Evolutionary conservation across 495 filamentous ascomycete genomes (phyloP), one percentile per base, ranked within the genome.

Genomic region (Xanthoparmelia taractica): DNA sequence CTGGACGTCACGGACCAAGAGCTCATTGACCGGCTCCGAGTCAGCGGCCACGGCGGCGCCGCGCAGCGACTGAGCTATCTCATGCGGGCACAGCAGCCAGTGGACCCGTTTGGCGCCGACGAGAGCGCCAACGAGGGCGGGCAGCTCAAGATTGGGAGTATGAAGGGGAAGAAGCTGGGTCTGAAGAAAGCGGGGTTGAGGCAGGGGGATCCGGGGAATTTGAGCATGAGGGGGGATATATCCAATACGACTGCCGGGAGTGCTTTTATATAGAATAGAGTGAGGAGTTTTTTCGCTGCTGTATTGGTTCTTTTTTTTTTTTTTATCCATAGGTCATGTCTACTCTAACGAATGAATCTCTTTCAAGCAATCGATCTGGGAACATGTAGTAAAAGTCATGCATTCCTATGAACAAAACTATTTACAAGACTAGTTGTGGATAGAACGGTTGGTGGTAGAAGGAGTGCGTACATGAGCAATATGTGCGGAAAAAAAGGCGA

Each of bases 161-260:
- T 8, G 83, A 84, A 62, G 87, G 84, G 31, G 84, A 78, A 0
- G 83, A 86, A 60, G 78, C 79, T 57, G 41, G 54, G 52, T 17
- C 57, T n/a, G n/a, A n/a, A 54, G 20, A 58, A 18, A 0, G 40
- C 29, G 2, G 92, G 59, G 6, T n/a, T 68, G 88, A 52, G 90
- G 79, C 50, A 95, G 77, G 4, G 92, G 89, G 52, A 97, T 74
- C 92, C 96, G 96, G 77, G 96, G 89, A 65, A 97, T 96, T 58
- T 88, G 79, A 66, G 66, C n/a, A 27, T 68, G 47, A 54, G 55
- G 31, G 66, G 66, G 37, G 60, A 59, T n/a, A 59, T 68, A n/a
- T 31, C 41, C 7, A 56, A 58, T 33, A 56, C 50, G 0, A 33
- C 55, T 18, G 55, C 54, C 2, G 61, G 55, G 11, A 34, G 55